A percentile compares a stretch with the other conserved stretches of the same genome.
Conservation (phyloP, 306 rosid species). For the Inga oerstediana region DNA sequence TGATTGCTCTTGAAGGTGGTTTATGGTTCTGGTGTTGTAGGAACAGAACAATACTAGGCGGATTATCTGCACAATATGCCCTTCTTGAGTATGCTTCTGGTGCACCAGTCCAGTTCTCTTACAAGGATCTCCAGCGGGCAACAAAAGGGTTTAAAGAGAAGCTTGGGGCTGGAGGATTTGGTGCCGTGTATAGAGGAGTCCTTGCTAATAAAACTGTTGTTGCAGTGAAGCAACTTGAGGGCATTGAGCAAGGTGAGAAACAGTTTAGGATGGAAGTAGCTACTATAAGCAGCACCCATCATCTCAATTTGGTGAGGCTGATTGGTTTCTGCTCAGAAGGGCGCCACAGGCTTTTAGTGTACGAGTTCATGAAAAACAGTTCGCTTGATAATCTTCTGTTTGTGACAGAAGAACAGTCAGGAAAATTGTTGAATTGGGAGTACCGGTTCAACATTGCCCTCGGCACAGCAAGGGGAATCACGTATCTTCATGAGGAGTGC, state of each 20-base stretch:
- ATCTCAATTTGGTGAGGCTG: constrained; percentile 78
- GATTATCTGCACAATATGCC: constrained; percentile 71
- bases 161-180: constrained; percentile 91
- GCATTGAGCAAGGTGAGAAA: constrained; percentile 82
- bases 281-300: constrained; percentile 81
- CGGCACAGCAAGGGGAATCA: constrained; percentile 82
- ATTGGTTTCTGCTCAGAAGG: constrained; percentile 90
- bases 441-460: constrained; percentile 65
- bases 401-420: constrained; percentile 45
- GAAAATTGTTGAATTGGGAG: constrained; percentile 69
- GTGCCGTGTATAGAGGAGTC: constrained; percentile 74
- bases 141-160: constrained; percentile 88
- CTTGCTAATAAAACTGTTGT: constrained; percentile 69
- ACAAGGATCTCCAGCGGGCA: constrained; percentile 70
- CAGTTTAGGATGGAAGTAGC: constrained; percentile 90
- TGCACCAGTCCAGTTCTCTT: constrained; percentile 82
- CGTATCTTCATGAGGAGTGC: constrained; percentile 90
- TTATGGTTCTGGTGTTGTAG: constrained; percentile 85
- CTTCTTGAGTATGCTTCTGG: constrained; percentile 98
- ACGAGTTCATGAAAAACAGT: constrained; percentile 85
- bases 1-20: constrained; percentile 66
- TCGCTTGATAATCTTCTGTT: constrained; percentile 74
- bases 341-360: constrained; percentile 71
- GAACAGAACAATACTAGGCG: constrained; percentile 52
- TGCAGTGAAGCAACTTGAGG: constrained; percentile 89